A percentile compares a stretch with the other conserved stretches of the same genome.
phyloP scores from a whole-genome alignment of 441 rosid genomes.

The Melastoma candidum region DNA sequence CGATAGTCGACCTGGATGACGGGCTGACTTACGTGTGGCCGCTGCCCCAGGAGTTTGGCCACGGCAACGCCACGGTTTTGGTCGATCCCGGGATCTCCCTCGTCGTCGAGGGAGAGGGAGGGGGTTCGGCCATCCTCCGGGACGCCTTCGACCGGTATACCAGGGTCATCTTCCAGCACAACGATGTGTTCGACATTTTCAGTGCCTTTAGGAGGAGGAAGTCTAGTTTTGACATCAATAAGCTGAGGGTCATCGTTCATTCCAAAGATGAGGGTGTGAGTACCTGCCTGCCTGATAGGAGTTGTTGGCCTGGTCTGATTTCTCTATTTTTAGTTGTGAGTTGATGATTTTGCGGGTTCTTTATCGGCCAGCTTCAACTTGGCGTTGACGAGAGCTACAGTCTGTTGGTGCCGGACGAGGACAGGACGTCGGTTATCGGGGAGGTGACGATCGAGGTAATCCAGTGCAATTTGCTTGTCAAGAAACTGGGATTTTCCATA shows the following conservation, averaged over 20 bases:
- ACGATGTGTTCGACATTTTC: constrained; percentile 26
- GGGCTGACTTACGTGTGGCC: constrained; percentile 70
- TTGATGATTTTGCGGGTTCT: neutral
- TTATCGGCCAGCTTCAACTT: constrained; percentile 50
- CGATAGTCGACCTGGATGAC: constrained; percentile 13
- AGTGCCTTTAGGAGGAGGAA: constrained; percentile 25
- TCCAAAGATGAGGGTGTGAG: constrained; percentile 17
- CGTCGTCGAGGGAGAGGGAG: constrained; percentile 36
- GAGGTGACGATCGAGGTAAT: constrained; percentile 74
- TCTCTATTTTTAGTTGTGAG: constrained; percentile 1
- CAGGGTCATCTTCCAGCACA: constrained; percentile 51
- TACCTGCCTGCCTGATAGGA: constrained; percentile 13
- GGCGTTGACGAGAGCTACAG: constrained; percentile 93
- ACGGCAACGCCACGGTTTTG: constrained; percentile 49
- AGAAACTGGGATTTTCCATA: neutral
- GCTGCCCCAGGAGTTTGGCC: constrained; percentile 63
- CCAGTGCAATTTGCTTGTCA: neutral
- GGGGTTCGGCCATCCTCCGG: constrained; percentile 35
- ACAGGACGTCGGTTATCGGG: constrained; percentile 42
- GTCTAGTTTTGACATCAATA: constrained; percentile 44
- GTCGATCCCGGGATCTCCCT: constrained; percentile 53
- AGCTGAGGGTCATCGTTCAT: constrained; percentile 47
- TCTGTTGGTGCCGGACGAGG: constrained; percentile 30
- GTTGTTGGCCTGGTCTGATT: constrained; percentile 31
- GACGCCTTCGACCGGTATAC: constrained; percentile 67